Percentiles rank a stretch among this genome's conserved stretches.
These are phyloP conservation scores for Moesziomyces aphidis DNA, from an alignment of 1,284 basidiomycete species.

Conservation along the genomic window DNA sequence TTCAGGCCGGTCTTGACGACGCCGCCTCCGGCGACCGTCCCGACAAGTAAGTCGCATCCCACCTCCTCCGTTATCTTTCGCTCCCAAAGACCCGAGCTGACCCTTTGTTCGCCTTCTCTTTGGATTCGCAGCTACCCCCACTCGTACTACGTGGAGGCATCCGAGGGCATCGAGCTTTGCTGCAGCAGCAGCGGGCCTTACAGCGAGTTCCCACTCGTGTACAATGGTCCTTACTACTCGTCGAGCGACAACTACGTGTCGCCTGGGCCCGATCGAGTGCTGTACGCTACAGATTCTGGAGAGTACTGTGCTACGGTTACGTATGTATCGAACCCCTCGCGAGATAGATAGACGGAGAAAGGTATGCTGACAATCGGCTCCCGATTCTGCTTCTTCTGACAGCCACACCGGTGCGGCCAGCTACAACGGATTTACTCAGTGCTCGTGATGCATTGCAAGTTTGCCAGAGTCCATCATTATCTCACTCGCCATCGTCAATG, in stretches of 20 bases:
- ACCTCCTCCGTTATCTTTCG: too few species aligned
- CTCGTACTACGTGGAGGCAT: slow-evolving; percentile 22
- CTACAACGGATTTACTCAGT: slow-evolving; percentile 27
- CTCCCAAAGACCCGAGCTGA: too few species aligned
- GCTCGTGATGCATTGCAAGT: not conserved
- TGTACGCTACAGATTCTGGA: slow-evolving; percentile 23
- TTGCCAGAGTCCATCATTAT: too few species aligned
- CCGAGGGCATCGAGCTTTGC: slow-evolving; percentile 21
- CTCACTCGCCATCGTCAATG: too few species aligned
- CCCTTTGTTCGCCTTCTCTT: not conserved
- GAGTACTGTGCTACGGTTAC: slow-evolving; percentile 31
- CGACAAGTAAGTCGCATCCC: slow-evolving; percentile 1
- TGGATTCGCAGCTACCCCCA: slow-evolving; percentile 26
- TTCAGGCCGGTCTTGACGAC: slow-evolving; percentile 18
- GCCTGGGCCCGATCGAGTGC: slow-evolving; percentile 40
- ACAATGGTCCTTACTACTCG: slow-evolving; percentile 8
- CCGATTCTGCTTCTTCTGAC: not conserved
- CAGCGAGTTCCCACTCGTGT: not conserved
- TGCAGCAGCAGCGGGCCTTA: not conserved
- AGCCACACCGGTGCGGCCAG: slow-evolving; percentile 24
- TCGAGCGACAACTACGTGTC: slow-evolving; percentile 24
- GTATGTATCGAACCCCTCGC: not conserved
- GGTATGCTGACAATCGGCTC: not conserved
- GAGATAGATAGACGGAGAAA: not conserved
- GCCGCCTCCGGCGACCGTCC: slow-evolving; percentile 2